Evolutionary conservation across 345 rosid genomes (phyloP).

Genomic region (Camelina neglecta): DNA sequence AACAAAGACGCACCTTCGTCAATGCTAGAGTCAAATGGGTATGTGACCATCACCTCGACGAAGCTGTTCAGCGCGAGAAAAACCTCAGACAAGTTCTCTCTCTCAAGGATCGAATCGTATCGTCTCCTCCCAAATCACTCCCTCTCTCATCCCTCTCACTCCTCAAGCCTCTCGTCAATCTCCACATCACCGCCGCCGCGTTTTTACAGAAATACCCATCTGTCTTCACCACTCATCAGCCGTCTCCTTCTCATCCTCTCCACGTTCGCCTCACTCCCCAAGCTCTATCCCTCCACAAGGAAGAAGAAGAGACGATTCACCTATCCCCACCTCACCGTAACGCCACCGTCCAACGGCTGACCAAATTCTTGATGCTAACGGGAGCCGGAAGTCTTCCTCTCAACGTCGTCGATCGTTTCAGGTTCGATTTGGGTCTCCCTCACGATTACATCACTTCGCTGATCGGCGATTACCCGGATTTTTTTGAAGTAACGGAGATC

Average conservation of each 20-base stretch:
- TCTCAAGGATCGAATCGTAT: conserved; percentile 65
- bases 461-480: conserved; percentile 72
- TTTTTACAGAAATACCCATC: conserved; percentile 58
- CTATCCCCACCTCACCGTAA: conserved; percentile 42
- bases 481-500: conserved; percentile 58
- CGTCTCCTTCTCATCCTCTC: conserved; percentile 67
- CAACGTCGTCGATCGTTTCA: conserved; percentile 56
- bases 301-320: conserved; percentile 66
- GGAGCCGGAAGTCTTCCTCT: conserved; percentile 59
- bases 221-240: conserved; percentile 69
- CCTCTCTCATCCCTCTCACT: conserved; percentile 68
- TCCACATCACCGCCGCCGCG: conserved; percentile 48
- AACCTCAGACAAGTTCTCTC: conserved; percentile 62
- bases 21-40: conserved; percentile 81
- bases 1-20: conserved; percentile 59
- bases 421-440: conserved; percentile 81
- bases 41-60: conserved; percentile 63
- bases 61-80: conserved; percentile 59
- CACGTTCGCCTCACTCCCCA: conserved; percentile 66
- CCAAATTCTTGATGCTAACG: conserved; percentile 73
- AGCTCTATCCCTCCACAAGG: conserved; percentile 54
- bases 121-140: conserved; percentile 60
- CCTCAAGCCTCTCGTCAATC: conserved; percentile 60
- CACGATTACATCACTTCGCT: conserved; percentile 59
- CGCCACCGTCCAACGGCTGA: conserved; percentile 51